A percentile compares a stretch with the other conserved stretches of the same genome.
These are phyloP conservation scores for Geotrichum candidum DNA, from an alignment of 1,139 yeast genomes.

Conservation along the genomic window DNA sequence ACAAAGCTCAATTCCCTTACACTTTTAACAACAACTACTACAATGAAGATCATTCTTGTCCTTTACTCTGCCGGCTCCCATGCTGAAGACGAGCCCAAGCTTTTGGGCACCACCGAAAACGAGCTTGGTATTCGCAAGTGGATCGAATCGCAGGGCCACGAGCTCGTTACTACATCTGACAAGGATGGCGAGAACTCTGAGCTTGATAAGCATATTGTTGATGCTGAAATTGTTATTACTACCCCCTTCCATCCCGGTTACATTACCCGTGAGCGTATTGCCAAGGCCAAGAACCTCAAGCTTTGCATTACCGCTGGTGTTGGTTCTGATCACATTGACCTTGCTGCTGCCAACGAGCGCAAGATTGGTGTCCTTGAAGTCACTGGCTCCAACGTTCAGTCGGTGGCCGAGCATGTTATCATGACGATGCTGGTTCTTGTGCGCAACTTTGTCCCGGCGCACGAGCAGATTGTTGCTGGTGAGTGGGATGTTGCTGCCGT, in stretches of 20 bases:
- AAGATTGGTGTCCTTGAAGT: slow-evolving; percentile 68
- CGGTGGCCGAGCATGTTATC: slow-evolving; percentile 77
- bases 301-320: slow-evolving; percentile 76
- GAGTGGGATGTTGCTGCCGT: slow-evolving; percentile 76
- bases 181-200: slow-evolving; percentile 61
- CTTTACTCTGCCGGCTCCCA: slow-evolving; percentile 39
- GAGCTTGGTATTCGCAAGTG: slow-evolving; percentile 66
- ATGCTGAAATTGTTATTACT: slow-evolving; percentile 71
- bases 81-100: slow-evolving; percentile 53
- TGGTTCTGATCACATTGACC: slow-evolving; percentile 77
- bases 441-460: slow-evolving; percentile 75
- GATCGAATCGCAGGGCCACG: slow-evolving; percentile 63
- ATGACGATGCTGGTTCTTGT: slow-evolving; percentile 69
- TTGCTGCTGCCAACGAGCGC: slow-evolving; percentile 61
- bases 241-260: slow-evolving; percentile 85
- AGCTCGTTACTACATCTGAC: slow-evolving; percentile 57
- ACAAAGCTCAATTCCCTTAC: too few relatives aligned
- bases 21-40: neutral
- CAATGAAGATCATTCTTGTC: slow-evolving; percentile 31
- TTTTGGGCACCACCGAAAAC: slow-evolving; percentile 69
- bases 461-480: slow-evolving; percentile 55
- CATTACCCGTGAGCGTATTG: slow-evolving; percentile 59
- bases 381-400: slow-evolving; percentile 73
- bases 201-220: slow-evolving; percentile 60
- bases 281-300: slow-evolving; percentile 67